Evolutionary conservation across 208 protist genomes (phyloP).

Genomic region (Acanthamoeba triangularis): DNA sequence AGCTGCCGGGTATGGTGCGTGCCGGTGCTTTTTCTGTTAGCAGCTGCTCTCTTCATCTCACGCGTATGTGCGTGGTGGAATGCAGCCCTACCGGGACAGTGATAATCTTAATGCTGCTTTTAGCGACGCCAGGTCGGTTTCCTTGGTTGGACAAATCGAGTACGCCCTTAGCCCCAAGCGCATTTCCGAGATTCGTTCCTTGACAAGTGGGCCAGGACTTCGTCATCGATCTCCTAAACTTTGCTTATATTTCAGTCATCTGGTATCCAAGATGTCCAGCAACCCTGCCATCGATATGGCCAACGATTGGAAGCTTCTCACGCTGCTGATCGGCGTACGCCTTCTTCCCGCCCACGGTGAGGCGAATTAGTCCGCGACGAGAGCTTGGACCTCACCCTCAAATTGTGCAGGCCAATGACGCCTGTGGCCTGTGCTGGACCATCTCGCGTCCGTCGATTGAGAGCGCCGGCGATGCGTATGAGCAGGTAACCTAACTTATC

Average conservation of each 20-base stretch:
- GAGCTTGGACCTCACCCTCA: no score
- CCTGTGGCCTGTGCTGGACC: not conserved
- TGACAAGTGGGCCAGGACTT: no score
- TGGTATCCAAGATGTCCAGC: not conserved
- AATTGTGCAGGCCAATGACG: slow-evolving; percentile 24
- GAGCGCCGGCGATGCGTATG: not conserved
- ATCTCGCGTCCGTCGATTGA: not conserved
- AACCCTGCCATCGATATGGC: slow-evolving; percentile 8
- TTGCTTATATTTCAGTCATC: no score
- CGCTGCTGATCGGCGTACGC: slow-evolving; percentile 11
- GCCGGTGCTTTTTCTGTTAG: no score
- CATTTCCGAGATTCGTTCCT: no score
- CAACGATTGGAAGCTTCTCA: slow-evolving; percentile 48
- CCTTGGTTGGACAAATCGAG: not conserved
- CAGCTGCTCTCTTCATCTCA: not conserved
- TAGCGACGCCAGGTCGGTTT: not conserved
- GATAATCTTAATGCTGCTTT: not conserved
- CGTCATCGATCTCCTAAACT: no score
- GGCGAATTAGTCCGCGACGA: not conserved
- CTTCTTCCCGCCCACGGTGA: not conserved
- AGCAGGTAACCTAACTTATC: no score
- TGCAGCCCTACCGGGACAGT: not conserved
- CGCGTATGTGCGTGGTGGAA: no score
- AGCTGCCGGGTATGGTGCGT: not conserved
- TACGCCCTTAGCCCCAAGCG: no score